Conservation (phyloP, 2,329 filamentous ascomycete genomes). For the Neoascochyta sp. region DNA sequence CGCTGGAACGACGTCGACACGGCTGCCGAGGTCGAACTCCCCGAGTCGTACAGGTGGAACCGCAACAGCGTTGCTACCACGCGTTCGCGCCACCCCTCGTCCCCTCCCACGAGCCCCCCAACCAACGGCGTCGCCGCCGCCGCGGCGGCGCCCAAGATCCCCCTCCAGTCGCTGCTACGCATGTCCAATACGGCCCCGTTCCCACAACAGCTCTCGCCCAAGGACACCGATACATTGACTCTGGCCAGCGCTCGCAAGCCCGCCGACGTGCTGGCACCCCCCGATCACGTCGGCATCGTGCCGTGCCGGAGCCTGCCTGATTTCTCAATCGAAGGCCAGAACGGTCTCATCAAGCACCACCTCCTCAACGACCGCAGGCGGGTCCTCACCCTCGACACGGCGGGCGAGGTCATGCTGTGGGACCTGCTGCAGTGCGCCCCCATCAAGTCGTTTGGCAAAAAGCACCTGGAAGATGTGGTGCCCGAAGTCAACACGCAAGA, state of each 20-base stretch:
- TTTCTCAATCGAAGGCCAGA: slow-evolving; percentile 77
- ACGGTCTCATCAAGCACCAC: slow-evolving; percentile 89
- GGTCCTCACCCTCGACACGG: slow-evolving; percentile 88
- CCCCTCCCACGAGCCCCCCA: slow-evolving; percentile 31
- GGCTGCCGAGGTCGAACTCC: slow-evolving; percentile 61
- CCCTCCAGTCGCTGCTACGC: slow-evolving; percentile 71
- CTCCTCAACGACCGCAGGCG: slow-evolving; percentile 86
- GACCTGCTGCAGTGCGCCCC: slow-evolving; percentile 89
- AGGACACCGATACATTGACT: slow-evolving; percentile 56
- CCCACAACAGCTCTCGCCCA: slow-evolving; percentile 52
- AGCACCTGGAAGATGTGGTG: slow-evolving; percentile 88
- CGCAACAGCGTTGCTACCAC: slow-evolving; percentile 52
- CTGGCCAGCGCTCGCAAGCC: slow-evolving; percentile 53
- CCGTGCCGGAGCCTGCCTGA: slow-evolving; percentile 47
- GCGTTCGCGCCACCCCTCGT: slow-evolving; percentile 41
- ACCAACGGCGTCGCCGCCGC: too few relatives aligned
- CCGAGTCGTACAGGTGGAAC: slow-evolving; percentile 48
- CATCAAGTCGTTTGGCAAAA: slow-evolving; percentile 88
- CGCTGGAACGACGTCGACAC: slow-evolving; percentile 87
- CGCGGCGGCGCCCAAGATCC: slow-evolving; percentile 60
- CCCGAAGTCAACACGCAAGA: slow-evolving; percentile 81
- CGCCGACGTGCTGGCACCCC: slow-evolving; percentile 52
- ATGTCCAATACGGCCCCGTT: slow-evolving; percentile 82
- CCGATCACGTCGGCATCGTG: slow-evolving; percentile 28
- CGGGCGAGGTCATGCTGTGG: slow-evolving; percentile 92